Evolutionary conservation across 2,329 filamentous ascomycete species (phyloP), one percentile per base, ranked within the genome.

Genomic region (Monosporascus ibericus): DNA sequence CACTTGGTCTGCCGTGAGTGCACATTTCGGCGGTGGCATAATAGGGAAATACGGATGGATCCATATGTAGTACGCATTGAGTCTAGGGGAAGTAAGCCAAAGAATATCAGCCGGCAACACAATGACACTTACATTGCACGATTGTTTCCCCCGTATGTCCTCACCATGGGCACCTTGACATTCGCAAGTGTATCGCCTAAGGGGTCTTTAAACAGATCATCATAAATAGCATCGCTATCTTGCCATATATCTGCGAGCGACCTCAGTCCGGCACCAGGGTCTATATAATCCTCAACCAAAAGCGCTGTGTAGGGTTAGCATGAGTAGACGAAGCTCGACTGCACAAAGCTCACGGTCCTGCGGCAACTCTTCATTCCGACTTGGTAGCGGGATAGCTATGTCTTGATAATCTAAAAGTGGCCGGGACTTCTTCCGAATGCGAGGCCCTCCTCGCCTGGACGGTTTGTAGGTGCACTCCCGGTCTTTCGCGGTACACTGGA

Each of bases 21-120:
- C 54, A 27, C 55, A 54, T 20, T 64, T 63, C 6, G 75, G 74
- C 2, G 76, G 66, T 14, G 76, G 76, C 2, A 79, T 60, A 37
- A 79, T 75, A 3, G 76, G 76, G 18, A 79, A 73, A 53, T 71
- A 79, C 1, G 74, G 71, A 54, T 79, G 76, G 51, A 79, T 75
- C 68, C 73, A 79, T 51, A 75, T 69, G 55, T 79, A 79, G 59
- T 79, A 79, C 4, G 75, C 76, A 52, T 76, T 72, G 20, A 78
- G 64, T 49, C 72, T 75, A 53, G 50, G 51, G 7, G 20, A 30
- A 30, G 50, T 49, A 15, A 44, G 52, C 48, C 6, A 39, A 48
- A 24, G 5, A 2, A 30, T 20, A 25, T 18, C 9, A 5, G 27
- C 36, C 48, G 27, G 17, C 18, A 39, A 44, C 20, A 44, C 37